Evolutionary conservation across 768 basidiomycete genomes (phyloP).

Genomic region (Pisolithus tinctorius): DNA sequence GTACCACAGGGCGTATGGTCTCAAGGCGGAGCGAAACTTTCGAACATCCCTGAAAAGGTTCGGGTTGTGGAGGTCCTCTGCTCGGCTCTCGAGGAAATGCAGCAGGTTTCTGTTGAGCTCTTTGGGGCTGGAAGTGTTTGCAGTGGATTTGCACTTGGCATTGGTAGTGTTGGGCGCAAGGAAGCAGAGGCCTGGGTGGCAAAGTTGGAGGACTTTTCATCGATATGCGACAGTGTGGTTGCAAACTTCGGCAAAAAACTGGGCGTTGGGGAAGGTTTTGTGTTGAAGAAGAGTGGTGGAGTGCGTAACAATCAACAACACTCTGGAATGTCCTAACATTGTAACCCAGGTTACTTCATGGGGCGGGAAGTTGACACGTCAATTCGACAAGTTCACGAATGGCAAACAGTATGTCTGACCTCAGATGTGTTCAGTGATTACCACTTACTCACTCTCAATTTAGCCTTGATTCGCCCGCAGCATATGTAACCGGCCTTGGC

Average conservation of each 20-base stretch:
- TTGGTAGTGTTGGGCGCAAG: conserved; percentile 67
- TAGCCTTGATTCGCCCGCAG: conserved; percentile 84
- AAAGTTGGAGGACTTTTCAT: conserved; percentile 76
- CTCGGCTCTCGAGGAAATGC: conserved; percentile 74
- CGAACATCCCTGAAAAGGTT: conserved; percentile 78
- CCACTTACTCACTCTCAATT: conserved; percentile 6
- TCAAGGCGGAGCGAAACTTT: conserved; percentile 80
- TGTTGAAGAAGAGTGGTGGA: conserved; percentile 67
- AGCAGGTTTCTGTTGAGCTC: conserved; percentile 60
- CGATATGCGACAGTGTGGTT: conserved; percentile 72
- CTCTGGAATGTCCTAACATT: conserved; percentile 6
- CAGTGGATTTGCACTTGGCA: conserved; percentile 66
- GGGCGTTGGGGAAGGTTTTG: conserved; percentile 82
- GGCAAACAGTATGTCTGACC: conserved; percentile 69
- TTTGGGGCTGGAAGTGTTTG: conserved; percentile 78
- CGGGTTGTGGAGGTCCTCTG: conserved; percentile 76
- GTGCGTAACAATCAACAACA: conserved; percentile 28
- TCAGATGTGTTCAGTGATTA: conserved; percentile 1
- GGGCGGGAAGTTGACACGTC: conserved; percentile 67
- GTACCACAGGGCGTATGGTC: conserved; percentile 90
- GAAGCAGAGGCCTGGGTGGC: conserved; percentile 74
- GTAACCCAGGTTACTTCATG: conserved; percentile 47
- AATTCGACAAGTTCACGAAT: conserved; percentile 79
- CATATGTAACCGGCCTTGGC: conserved; percentile 71
- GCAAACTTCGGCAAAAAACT: conserved; percentile 83